A percentile compares a stretch with the other conserved stretches of the same genome.
phyloP scores from a whole-genome alignment of 352 stramenopile species.

The Pythium aquatile region DNA sequence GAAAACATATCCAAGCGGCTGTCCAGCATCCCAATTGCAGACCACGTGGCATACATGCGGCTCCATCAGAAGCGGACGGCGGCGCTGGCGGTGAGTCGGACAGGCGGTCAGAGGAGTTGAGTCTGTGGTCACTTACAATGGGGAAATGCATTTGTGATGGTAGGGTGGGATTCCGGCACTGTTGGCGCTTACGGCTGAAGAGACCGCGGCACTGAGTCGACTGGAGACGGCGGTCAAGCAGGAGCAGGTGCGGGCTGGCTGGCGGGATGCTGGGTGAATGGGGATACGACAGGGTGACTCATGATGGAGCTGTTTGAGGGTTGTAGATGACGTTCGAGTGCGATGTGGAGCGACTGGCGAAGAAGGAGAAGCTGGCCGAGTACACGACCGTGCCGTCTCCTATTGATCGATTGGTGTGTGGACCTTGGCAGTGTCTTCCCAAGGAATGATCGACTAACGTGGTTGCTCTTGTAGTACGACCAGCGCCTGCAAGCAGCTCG shows the following conservation, averaged over 20 bases:
- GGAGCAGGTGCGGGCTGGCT: conserved; percentile 34
- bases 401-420: conserved; percentile 23
- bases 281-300: background rate
- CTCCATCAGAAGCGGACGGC: conserved; percentile 43
- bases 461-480: conserved; percentile 32
- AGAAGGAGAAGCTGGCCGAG: conserved; percentile 22
- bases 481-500: conserved; percentile 38
- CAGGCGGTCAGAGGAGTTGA: background rate
- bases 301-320: background rate
- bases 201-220: conserved; percentile 35
- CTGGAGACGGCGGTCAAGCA: conserved; percentile 34
- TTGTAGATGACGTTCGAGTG: conserved; percentile 12
- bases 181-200: conserved; percentile 46
- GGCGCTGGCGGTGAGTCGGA: conserved; percentile 40
- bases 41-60: conserved; percentile 54
- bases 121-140: background rate
- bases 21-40: conserved; percentile 41
- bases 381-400: conserved; percentile 15
- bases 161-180: conserved; percentile 58
- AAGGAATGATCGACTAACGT: background rate
- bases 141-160: conserved; percentile 3
- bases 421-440: background rate
- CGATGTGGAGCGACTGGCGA: conserved; percentile 22
- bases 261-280: background rate
- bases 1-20: conserved; percentile 42